phyloP scores from a whole-genome alignment of 176 grass and related monocot species.

The Raddia distichophylla region DNA sequence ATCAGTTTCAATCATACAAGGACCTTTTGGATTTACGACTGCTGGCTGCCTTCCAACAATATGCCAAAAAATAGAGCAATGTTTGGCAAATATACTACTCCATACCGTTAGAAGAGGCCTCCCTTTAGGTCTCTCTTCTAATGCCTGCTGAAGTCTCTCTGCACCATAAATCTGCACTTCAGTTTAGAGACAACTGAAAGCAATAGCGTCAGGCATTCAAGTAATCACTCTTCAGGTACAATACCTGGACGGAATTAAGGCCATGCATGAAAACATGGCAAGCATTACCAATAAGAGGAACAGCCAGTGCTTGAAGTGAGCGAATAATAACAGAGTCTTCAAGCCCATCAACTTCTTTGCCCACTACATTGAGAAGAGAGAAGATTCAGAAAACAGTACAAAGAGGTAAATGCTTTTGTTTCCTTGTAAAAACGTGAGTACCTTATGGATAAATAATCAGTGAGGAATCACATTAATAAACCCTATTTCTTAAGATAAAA shows the following conservation, averaged over 20 bases:
- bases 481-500: background rate
- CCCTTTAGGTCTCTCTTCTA: slow-evolving; percentile 72
- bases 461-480: background rate
- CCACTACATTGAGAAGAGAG: slow-evolving; percentile 47
- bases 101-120: slow-evolving; percentile 82
- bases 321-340: slow-evolving; percentile 77
- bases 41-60: background rate
- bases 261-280: slow-evolving; percentile 99
- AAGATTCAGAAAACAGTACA: background rate
- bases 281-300: slow-evolving; percentile 84
- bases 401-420: background rate
- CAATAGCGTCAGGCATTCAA: background rate
- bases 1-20: background rate
- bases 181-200: slow-evolving; percentile 37
- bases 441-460: background rate
- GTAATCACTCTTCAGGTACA: slow-evolving; percentile 9
- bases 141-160: slow-evolving; percentile 80
- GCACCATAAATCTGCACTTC: slow-evolving; percentile 82
- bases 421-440: background rate
- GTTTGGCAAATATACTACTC: background rate
- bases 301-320: slow-evolving; percentile 71
- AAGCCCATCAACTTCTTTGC: slow-evolving; percentile 58
- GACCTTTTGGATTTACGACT: background rate
- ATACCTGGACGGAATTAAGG: slow-evolving; percentile 89
- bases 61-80: background rate